Conservation (phyloP, 768 basidiomycete species). For the Boletus patriciae region DNA sequence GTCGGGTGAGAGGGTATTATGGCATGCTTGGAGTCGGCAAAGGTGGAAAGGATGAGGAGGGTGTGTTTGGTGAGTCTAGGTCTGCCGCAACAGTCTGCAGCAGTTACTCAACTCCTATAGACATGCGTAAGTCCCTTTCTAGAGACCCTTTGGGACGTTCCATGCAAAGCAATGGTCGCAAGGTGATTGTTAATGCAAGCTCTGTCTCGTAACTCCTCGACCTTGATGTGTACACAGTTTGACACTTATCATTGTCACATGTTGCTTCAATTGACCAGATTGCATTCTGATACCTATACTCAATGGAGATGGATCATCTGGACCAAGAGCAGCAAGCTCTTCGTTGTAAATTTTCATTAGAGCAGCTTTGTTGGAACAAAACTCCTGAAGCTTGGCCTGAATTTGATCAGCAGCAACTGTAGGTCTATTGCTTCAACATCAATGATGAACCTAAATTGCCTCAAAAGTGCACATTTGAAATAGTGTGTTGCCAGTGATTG, state of each 20-base stretch:
- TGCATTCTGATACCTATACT: slow-evolving; percentile 30
- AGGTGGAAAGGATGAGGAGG: slow-evolving; percentile 80
- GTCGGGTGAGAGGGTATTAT: slow-evolving; percentile 90
- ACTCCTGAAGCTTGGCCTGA: slow-evolving; percentile 55
- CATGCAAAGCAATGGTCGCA: slow-evolving; percentile 68
- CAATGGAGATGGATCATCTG: slow-evolving; percentile 45
- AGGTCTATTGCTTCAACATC: slow-evolving; percentile 75
- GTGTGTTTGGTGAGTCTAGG: slow-evolving; percentile 79
- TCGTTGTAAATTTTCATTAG: slow-evolving; percentile 74
- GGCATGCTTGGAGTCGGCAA: slow-evolving; percentile 70
- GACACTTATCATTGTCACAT: slow-evolving; percentile 5
- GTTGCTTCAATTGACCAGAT: slow-evolving; percentile 5
- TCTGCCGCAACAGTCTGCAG: neutral
- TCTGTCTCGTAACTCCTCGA: slow-evolving; percentile 35
- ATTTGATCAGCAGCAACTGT: slow-evolving; percentile 64
- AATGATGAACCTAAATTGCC: slow-evolving; percentile 76
- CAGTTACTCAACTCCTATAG: slow-evolving; percentile 27
- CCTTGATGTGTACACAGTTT: slow-evolving; percentile 7
- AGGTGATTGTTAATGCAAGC: slow-evolving; percentile 57
- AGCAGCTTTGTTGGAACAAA: slow-evolving; percentile 59
- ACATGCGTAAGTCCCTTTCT: slow-evolving; percentile 74
- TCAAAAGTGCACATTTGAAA: slow-evolving; percentile 78
- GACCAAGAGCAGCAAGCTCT: slow-evolving; percentile 53
- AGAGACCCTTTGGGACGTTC: slow-evolving; percentile 61
- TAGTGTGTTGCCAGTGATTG: slow-evolving; percentile 67